phyloP scores from a whole-genome alignment of 495 filamentous ascomycete species.

The Hyaloscypha finlandica region DNA sequence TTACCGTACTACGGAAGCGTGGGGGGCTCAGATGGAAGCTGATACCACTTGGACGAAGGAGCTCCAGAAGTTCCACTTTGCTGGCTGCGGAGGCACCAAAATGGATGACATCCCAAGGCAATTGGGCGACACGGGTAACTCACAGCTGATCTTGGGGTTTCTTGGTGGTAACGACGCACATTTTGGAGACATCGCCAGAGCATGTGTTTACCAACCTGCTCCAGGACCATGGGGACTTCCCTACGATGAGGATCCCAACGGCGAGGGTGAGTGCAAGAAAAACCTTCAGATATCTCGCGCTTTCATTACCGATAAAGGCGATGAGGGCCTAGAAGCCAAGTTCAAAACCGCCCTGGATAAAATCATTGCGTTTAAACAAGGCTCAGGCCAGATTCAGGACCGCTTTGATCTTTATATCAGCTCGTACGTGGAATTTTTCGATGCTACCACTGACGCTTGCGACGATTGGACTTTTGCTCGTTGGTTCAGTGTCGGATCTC shows the following conservation, averaged over 20 bases:
- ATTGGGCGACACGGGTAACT: too few relatives aligned
- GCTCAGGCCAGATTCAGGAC: neutral
- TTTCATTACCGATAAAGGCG: neutral
- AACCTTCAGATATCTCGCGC: neutral
- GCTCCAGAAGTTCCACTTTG: too few relatives aligned
- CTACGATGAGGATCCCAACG: slow-evolving; percentile 6
- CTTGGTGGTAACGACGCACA: slow-evolving; percentile 12
- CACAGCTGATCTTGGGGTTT: neutral
- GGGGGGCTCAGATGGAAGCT: too few relatives aligned
- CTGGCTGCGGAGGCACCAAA: slow-evolving; percentile 10
- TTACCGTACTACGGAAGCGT: too few relatives aligned
- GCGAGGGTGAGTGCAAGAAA: slow-evolving; percentile 6
- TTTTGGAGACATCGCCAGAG: slow-evolving; percentile 14
- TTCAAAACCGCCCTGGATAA: too few relatives aligned
- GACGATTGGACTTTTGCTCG: slow-evolving; percentile 18
- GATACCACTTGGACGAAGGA: too few relatives aligned
- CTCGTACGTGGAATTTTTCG: slow-evolving; percentile 17
- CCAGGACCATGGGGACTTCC: neutral
- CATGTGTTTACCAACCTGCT: slow-evolving; percentile 17
- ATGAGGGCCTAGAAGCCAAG: too few relatives aligned
- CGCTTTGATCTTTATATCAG: slow-evolving; percentile 15
- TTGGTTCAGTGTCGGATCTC: slow-evolving; percentile 2
- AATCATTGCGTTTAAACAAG: too few relatives aligned
- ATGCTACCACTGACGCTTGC: slow-evolving; percentile 15
- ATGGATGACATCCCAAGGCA: slow-evolving; percentile 10